Evolutionary conservation across 768 basidiomycete species (phyloP), one percentile per base, ranked within the genome.

Genomic region (Lactarius hengduanensis): DNA sequence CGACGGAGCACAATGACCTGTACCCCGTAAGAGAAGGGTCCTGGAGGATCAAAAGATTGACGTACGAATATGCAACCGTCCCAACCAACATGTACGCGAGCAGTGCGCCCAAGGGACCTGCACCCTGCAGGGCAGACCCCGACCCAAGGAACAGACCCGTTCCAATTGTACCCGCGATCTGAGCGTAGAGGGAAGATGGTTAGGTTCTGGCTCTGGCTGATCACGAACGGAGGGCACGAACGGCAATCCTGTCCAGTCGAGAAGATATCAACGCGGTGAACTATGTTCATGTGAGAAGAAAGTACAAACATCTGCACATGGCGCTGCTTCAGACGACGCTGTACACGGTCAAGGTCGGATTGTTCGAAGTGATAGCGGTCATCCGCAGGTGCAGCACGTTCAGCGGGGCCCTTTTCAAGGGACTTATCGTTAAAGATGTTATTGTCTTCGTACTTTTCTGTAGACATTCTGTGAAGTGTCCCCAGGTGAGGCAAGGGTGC

Each of bases 81-180:
- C 86, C 88, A 56, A 90, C 86, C 63, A 88, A 73, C 1, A 74
- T 75, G 71, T 90, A 90, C 3, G 86, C 86, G 54, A 90, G 77
- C 32, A 90, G 77, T 6, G 88, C 87, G 34, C 89, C 88, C 18
- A 86, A 71, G 22, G 89, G 89, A 7, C 90, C 89, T 22, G 87
- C 87, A 10, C 76, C 80, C 11, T 76, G 73, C 38, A 91, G 77
- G 2, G 89, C 84, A 50, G 79, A 76, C 20, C 89, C 88, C 9
- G 88, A 89, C 59, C 88, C 89, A 55, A 90, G 80, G 79, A 90
- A 89, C 43, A 90, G 78, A 71, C 88, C 89, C 10, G 88, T 90
- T 57, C 89, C 89, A 67, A 90, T 84, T 41, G 89, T 91, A 57
- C 89, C 89, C 63, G 89, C 87, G 72, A 89, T 87, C 86, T 86